Percentiles rank a stretch among this genome's conserved stretches.
Conservation (phyloP, 768 basidiomycete species). For the Clathrus columnatus region DNA sequence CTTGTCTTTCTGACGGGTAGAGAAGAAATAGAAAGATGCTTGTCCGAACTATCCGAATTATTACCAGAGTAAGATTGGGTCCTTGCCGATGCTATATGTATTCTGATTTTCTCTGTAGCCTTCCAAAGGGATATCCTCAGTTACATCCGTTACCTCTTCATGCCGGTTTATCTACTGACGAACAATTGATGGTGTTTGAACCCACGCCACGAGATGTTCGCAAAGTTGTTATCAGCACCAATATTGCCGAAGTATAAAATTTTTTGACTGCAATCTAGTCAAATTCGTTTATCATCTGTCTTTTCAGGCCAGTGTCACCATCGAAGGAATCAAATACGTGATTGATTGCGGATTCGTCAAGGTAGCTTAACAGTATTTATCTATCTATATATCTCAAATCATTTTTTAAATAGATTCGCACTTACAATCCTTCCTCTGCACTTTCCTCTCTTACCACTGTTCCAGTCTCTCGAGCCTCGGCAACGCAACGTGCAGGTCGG, state of each 20-base stretch:
- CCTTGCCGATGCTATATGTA: not conserved
- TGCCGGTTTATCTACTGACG: constrained; percentile 80
- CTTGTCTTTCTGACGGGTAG: constrained; percentile 91
- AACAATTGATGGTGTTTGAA: constrained; percentile 82
- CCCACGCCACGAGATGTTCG: constrained; percentile 64
- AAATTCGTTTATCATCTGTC: not conserved
- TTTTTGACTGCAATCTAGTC: not conserved
- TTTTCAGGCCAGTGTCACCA: constrained; percentile 84
- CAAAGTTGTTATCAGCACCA: constrained; percentile 89
- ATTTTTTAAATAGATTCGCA: constrained; percentile 54
- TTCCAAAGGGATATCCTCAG: constrained; percentile 45
- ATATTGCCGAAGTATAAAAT: constrained; percentile 77
- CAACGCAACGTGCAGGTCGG: constrained; percentile 87
- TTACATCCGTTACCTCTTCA: constrained; percentile 72
- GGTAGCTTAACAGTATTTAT: constrained; percentile 32
- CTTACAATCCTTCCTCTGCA: constrained; percentile 78
- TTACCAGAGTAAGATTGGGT: constrained; percentile 50
- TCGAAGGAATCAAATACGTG: constrained; percentile 91
- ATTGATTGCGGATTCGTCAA: constrained; percentile 95
- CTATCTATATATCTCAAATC: not conserved
- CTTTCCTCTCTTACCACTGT: constrained; percentile 79
- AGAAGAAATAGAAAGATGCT: constrained; percentile 89
- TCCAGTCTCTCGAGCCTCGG: constrained; percentile 81
- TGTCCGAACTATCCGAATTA: constrained; percentile 74
- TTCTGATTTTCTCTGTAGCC: constrained; percentile 24